Evolutionary conservation across 768 basidiomycete genomes (phyloP).

Genomic region (Epithele typhae): DNA sequence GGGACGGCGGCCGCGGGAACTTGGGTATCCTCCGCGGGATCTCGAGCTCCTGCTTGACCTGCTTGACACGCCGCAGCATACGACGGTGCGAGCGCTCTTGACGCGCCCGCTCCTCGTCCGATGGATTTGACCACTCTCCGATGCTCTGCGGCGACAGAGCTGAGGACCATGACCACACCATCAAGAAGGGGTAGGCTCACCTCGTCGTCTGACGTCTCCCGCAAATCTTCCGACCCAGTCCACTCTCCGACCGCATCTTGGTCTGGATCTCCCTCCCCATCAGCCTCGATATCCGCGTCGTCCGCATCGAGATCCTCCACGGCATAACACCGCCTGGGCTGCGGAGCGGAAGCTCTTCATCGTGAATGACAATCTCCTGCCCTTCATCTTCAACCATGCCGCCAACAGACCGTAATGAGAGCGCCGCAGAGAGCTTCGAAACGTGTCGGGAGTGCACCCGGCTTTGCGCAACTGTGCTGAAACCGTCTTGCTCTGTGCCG

Average conservation of each 20-base stretch:
- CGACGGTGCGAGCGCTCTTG: slow-evolving; percentile 62
- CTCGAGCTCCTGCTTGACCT: slow-evolving; percentile 42
- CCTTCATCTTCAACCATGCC: slow-evolving; percentile 27
- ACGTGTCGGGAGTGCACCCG: slow-evolving; percentile 64
- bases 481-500: slow-evolving; percentile 33
- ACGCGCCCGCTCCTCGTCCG: slow-evolving; percentile 82
- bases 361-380: too few relatives aligned
- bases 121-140: slow-evolving; percentile 88
- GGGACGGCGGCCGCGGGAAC: slow-evolving; percentile 72
- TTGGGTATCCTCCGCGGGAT: slow-evolving; percentile 68
- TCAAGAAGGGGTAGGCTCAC: slow-evolving; percentile 34
- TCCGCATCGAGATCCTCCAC: slow-evolving; percentile 35
- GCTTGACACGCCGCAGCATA: slow-evolving; percentile 43
- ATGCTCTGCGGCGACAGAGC: slow-evolving; percentile 54
- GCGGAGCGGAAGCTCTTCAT: slow-evolving; percentile 24
- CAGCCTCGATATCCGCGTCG: slow-evolving; percentile 28
- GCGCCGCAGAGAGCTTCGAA: slow-evolving; percentile 61
- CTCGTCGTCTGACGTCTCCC: slow-evolving; percentile 65
- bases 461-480: slow-evolving; percentile 46
- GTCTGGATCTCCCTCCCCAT: slow-evolving; percentile 24
- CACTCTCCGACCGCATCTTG: slow-evolving; percentile 60
- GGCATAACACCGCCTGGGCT: slow-evolving; percentile 29
- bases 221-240: slow-evolving; percentile 79
- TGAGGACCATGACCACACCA: not conserved
- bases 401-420: slow-evolving; percentile 62